Evolutionary conservation across 352 stramenopile genomes (phyloP), one percentile per base, ranked within the genome.

Genomic region (Thalassiosira ordinaria): DNA sequence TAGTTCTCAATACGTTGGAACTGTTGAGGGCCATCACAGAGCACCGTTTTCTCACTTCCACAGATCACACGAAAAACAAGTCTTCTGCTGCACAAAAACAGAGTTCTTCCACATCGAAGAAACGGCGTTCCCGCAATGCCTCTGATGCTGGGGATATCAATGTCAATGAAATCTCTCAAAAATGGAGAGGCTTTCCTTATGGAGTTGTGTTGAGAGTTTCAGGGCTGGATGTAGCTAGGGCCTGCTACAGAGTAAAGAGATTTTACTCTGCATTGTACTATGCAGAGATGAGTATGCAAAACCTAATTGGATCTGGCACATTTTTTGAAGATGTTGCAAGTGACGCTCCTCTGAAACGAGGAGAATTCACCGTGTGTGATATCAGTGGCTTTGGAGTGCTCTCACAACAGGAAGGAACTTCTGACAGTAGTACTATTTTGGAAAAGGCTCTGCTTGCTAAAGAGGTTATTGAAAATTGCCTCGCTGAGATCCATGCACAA

Each of bases 251-350:
- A 46, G 52, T 80, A 9, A 85, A 88, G 35, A 65, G 78, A 22
- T 92, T 85, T 76, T 79, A 80, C 37, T 89, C 81, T 52, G 85
- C 87, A 33, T 65, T 95, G 24, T 92, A 91, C 64, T 95, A 91
- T 69, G 75, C 86, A 29, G 88, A 94, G 27, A 88, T 92, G 69
- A 80, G 70, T n/a, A 88, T 88, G 80, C 57, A 80, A 63, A 88
- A 88, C 44, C 33, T 76, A n/a, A 73, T 78, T 9, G 74, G 80
- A n/a, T 41, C 57, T 29, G 75, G 80, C 8, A 88, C 67, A 35
- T 88, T 88, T 46, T 82, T 88, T 24, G 80, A 82, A 59, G 49
- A 84, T 33, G 16, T 68, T 35, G 67, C 69, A 22, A 44, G 41
- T 49, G 35, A 70, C 67, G 37, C 57, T 35, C 39, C 22, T 18